Evolutionary conservation across 2,329 filamentous ascomycete species (phyloP).

Genomic region (Aspergillus bombycis): DNA sequence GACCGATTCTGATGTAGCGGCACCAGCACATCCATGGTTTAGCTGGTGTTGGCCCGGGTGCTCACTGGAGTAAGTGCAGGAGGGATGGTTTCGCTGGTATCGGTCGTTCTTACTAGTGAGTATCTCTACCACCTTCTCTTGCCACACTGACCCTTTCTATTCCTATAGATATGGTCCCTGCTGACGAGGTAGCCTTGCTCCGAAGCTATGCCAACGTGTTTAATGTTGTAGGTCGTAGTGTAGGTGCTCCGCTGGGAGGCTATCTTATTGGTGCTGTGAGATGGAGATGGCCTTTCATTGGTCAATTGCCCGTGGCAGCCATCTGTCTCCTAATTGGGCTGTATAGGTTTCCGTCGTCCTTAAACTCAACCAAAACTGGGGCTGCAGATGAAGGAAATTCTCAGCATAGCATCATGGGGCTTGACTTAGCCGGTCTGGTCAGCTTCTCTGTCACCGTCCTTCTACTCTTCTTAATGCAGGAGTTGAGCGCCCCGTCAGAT

Average conservation of each 20-base stretch:
- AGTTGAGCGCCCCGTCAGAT: neutral
- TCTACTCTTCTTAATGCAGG: constrained; percentile 11
- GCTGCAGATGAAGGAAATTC: neutral
- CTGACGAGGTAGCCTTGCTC: constrained; percentile 47
- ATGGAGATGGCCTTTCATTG: constrained; percentile 70
- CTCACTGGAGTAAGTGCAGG: constrained; percentile 43
- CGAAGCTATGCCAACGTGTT: constrained; percentile 52
- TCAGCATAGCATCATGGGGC: neutral
- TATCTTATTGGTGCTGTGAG: constrained; percentile 70
- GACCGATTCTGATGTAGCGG: constrained; percentile 7
- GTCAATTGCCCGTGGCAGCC: constrained; percentile 59
- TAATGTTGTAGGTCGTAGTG: constrained; percentile 47
- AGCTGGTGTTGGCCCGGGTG: constrained; percentile 38
- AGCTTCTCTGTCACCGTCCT: constrained; percentile 12
- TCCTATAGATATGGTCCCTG: constrained; percentile 44
- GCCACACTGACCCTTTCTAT: neutral
- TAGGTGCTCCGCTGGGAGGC: constrained; percentile 71
- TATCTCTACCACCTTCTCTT: neutral
- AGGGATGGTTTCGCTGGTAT: constrained; percentile 43
- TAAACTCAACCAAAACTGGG: constrained; percentile 1
- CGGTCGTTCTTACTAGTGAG: constrained; percentile 42
- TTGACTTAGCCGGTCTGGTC: constrained; percentile 20
- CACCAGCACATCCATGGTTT: constrained; percentile 17
- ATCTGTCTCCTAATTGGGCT: constrained; percentile 51
- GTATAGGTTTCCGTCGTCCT: constrained; percentile 9